Base-by-base conservation (phyloP, 2,329 filamentous ascomycete genomes). In the Cordyceps javanica region DNA sequence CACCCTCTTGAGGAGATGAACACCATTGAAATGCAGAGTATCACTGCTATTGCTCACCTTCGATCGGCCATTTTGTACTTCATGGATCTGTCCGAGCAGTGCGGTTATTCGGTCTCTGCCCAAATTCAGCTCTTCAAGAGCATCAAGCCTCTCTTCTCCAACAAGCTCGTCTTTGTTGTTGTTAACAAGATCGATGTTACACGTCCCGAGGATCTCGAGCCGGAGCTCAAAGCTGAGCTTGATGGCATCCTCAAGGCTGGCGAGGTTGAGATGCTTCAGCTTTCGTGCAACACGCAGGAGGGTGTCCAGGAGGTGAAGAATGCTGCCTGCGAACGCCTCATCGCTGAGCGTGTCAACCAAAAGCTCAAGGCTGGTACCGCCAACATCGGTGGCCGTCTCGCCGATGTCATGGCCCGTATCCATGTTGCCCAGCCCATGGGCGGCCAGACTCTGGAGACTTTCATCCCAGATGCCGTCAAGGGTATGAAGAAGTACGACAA, bases 1-100 rank as follows among this genome's bases (percentile, higher is more conserved):
- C 94, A 99, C 72, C 92, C 93, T 36, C 84, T 99, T 9, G 94
- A 97, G 75, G 94, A 97, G 77, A 99, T 97, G 94, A 96, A 97
- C 77, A 97, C 94, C 3, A 99, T 99, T 70, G 94, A 99, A 76
- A 97, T 97, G 91, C 94, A 97, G 79, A 74, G 89, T 61, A 97
- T 99, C 65, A 97, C 93, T 19, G 94, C 95, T 11, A 96, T 99
- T 76, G 94, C 94, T 53, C 95, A 99, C 78, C 80, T 99, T 70
- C 85, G 93, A 67, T 95, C 92, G 42, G 93, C 93, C 58, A 95
- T 99, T 63, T 80, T 97, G 60, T 97, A 97, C 75, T 97, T 97
- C 71, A 96, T 97, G 90, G 93, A 97, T 78, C 79, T 97, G 61
- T 96, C 90, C 23, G 93, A 97, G 78, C 91, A 96, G 78, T 97